Conservation (phyloP, 1,139 yeast genomes). For the Debaryomycetaceae sp. region DNA sequence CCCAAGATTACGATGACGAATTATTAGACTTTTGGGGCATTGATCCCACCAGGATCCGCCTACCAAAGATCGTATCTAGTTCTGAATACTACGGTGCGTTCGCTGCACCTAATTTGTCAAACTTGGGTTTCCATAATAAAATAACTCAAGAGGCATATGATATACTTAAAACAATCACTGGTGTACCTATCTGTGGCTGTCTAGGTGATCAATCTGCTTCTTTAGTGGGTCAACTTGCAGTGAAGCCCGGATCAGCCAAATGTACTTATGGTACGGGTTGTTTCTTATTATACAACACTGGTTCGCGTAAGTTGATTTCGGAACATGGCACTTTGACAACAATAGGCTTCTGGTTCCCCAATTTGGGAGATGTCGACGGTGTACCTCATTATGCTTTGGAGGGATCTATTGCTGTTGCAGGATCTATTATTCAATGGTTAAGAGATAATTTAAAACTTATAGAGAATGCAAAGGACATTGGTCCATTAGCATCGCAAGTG, state of each 20-base stretch:
- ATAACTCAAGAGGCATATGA: conserved; percentile 51
- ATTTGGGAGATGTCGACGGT: conserved; percentile 46
- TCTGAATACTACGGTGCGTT: conserved; percentile 78
- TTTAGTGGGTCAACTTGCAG: conserved; percentile 87
- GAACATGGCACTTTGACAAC: conserved; percentile 85
- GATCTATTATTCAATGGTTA: conserved; percentile 92
- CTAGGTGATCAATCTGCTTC: conserved; percentile 95
- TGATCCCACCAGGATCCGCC: conserved; percentile 62
- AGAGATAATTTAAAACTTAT: conserved; percentile 85
- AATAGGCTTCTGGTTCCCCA: conserved; percentile 85
- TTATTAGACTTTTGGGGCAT: conserved; percentile 76
- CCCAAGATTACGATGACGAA: conserved; percentile 71
- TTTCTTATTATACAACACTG: conserved; percentile 86
- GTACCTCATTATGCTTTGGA: conserved; percentile 86
- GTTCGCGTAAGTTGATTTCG: conserved; percentile 60
- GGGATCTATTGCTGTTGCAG: conserved; percentile 96
- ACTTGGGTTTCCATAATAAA: conserved; percentile 49
- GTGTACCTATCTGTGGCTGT: conserved; percentile 82
- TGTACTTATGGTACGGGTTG: conserved; percentile 99
- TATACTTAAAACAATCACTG: conserved; percentile 46
- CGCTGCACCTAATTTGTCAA: conserved; percentile 52
- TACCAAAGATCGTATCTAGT: conserved; percentile 81
- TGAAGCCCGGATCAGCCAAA: conserved; percentile 80
- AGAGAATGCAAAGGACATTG: conserved; percentile 80
- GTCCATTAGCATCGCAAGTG: conserved; percentile 83